These are phyloP conservation scores for Tieghemiomyces parasiticus DNA, from an alignment of 192 early-diverging fungal species.

Conservation along the genomic window DNA sequence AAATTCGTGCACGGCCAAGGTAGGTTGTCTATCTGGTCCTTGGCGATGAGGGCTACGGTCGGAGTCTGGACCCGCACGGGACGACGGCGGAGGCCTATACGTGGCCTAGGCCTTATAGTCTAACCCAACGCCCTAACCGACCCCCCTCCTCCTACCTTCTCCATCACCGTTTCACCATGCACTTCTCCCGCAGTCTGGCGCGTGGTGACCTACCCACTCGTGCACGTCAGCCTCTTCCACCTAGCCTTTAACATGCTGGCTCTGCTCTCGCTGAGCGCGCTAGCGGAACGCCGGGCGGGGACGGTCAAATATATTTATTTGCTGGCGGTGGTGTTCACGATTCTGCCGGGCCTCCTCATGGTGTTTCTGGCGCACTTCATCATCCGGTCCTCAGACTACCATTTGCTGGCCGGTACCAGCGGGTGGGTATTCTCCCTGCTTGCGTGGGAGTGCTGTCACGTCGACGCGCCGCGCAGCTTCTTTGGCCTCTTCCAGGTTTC, in stretches of 20 bases:
- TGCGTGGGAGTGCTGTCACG: not conserved
- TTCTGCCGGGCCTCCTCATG: not conserved
- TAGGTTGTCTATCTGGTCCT: no score
- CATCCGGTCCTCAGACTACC: not conserved
- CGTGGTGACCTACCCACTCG: not conserved
- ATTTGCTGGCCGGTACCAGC: not conserved
- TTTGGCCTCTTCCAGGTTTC: not conserved
- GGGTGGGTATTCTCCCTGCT: not conserved
- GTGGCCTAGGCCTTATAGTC: no score
- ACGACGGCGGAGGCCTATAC: no score
- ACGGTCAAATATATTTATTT: not conserved
- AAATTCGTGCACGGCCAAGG: no score
- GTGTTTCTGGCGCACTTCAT: not conserved
- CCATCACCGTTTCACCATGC: no score
- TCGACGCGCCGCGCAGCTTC: not conserved
- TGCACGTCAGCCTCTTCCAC: not conserved
- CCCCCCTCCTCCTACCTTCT: no score
- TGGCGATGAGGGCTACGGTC: no score
- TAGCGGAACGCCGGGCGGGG: not conserved
- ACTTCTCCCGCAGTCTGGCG: constrained; percentile 23
- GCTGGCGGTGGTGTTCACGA: not conserved
- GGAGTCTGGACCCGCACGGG: no score
- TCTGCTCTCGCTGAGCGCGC: not conserved
- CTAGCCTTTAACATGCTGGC: not conserved
- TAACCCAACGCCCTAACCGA: no score